phyloP scores from a whole-genome alignment of 345 rosid genomes.

The Populus ilicifolia region DNA sequence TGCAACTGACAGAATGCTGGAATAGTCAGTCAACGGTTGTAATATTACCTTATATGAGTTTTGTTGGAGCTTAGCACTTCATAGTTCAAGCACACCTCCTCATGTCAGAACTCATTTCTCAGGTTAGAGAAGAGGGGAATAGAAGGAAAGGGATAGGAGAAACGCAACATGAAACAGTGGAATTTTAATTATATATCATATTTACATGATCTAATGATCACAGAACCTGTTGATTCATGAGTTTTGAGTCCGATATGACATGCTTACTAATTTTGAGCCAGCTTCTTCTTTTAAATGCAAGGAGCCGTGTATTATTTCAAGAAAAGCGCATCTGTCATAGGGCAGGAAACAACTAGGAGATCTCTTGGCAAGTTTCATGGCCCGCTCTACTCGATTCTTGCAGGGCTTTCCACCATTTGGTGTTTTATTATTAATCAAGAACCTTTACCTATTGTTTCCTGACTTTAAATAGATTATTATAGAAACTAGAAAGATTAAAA shows the following conservation, averaged over 20 bases:
- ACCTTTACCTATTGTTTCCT: neutral
- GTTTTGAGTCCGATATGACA: neutral
- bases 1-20: neutral
- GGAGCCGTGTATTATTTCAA: neutral
- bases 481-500: neutral
- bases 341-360: neutral
- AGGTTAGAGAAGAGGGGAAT: neutral
- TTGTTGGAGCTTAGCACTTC: neutral
- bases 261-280: neutral
- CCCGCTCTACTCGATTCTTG: neutral
- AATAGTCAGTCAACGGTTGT: neutral
- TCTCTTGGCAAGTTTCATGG: neutral
- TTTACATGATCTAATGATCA: constrained; percentile 5
- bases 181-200: neutral
- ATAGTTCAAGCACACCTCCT: neutral
- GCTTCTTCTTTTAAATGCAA: neutral
- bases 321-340: neutral
- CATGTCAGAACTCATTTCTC: neutral
- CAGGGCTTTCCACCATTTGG: neutral
- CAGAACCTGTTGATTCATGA: neutral
- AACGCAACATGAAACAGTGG: neutral
- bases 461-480: neutral
- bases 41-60: constrained; percentile 15
- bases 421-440: neutral
- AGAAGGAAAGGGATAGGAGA: neutral